Evolutionary conservation across 805 yeast genomes (phyloP).

Genomic region (Danielia reshetovae): DNA sequence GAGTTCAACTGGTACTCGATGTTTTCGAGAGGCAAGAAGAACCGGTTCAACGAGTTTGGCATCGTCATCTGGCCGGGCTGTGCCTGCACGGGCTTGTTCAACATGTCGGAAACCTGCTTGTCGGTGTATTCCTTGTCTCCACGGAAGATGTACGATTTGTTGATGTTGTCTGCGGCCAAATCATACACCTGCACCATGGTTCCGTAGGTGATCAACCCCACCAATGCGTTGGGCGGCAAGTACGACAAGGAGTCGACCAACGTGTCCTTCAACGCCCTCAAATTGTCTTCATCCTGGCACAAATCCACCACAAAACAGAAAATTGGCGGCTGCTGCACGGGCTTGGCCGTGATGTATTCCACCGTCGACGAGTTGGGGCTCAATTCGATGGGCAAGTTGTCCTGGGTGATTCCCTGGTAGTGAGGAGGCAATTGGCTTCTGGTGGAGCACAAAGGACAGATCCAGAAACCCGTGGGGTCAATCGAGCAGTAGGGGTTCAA

Average conservation of each 20-base stretch:
- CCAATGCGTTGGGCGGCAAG: slow-evolving; percentile 84
- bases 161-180: slow-evolving; percentile 58
- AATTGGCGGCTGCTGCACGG: slow-evolving; percentile 80
- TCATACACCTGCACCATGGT: slow-evolving; percentile 91
- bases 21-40: slow-evolving; percentile 67
- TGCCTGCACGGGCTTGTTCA: slow-evolving; percentile 32
- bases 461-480: slow-evolving; percentile 79
- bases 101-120: slow-evolving; percentile 57
- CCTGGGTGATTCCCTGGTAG: slow-evolving; percentile 71
- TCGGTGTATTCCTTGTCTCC: slow-evolving; percentile 84
- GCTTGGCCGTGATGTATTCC: slow-evolving; percentile 80
- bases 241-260: slow-evolving; percentile 69
- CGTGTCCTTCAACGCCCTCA: slow-evolving; percentile 78
- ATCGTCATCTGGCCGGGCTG: slow-evolving; percentile 22
- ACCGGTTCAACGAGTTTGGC: slow-evolving; percentile 46
- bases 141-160: slow-evolving; percentile 77
- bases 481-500: slow-evolving; percentile 84
- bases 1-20: slow-evolving; percentile 82
- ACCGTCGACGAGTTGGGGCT: slow-evolving; percentile 66
- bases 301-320: slow-evolving; percentile 83
- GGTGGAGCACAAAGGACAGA: slow-evolving; percentile 75
- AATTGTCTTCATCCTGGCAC: slow-evolving; percentile 85
- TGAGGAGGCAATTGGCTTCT: slow-evolving; percentile 82
- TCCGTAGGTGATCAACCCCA: slow-evolving; percentile 86
- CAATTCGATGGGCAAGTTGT: slow-evolving; percentile 78